Percentiles rank a stretch among this genome's conserved stretches.
Conservation (phyloP, 352 stramenopile species). For the Pythium folliculosum region DNA sequence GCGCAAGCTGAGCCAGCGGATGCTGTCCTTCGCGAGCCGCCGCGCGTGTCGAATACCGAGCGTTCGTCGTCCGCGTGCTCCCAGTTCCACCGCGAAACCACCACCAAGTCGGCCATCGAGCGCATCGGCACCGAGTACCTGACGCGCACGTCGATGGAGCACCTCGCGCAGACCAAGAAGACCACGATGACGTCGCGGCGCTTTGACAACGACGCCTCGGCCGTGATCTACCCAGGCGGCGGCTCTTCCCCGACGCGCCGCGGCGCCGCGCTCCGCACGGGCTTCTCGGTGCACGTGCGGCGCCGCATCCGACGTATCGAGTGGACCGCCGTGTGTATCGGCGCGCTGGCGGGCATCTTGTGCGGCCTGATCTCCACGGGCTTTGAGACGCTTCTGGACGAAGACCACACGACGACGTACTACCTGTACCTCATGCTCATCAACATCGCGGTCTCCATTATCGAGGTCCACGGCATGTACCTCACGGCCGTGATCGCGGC, state of each 20-base stretch:
- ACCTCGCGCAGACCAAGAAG: constrained; percentile 26
- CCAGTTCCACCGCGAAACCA: background rate
- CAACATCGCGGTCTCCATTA: constrained; percentile 47
- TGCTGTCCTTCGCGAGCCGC: background rate
- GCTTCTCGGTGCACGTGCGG: constrained; percentile 33
- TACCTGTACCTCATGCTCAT: constrained; percentile 39
- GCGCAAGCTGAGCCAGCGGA: background rate
- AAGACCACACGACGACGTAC: constrained; percentile 22
- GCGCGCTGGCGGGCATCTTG: constrained; percentile 32
- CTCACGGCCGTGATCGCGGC: constrained; percentile 39
- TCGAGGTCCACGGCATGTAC: constrained; percentile 53
- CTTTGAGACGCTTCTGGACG: constrained; percentile 33
- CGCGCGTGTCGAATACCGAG: constrained; percentile 14
- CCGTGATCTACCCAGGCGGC: background rate
- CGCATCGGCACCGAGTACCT: constrained; percentile 44
- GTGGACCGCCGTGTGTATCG: constrained; percentile 27
- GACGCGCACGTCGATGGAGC: constrained; percentile 41
- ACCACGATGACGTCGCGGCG: constrained; percentile 16
- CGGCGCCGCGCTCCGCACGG: constrained; percentile 11
- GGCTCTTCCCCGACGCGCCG: background rate
- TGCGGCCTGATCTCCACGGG: constrained; percentile 43
- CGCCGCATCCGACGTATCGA: constrained; percentile 39
- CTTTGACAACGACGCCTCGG: constrained; percentile 8
- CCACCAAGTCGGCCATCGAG: constrained; percentile 37
- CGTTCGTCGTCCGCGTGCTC: background rate